Base-by-base conservation (phyloP, 2,329 filamentous ascomycete species). In the Hymenoscyphus scutula region DNA sequence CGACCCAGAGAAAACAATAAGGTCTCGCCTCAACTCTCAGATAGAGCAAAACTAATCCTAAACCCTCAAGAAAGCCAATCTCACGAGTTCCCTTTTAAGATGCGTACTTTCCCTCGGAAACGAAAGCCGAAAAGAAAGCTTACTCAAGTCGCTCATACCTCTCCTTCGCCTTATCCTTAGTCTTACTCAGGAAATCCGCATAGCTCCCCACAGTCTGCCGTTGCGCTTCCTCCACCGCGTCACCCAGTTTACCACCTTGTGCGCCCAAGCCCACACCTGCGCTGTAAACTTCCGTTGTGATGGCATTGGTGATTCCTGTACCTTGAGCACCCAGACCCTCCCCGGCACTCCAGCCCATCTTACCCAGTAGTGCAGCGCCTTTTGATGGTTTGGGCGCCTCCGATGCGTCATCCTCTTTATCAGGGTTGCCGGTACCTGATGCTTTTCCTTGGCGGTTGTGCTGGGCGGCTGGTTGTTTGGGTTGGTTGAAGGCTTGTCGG, bases 261-360 rank as follows among this genome's bases (percentile, higher is more conserved):
- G 88, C 88, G 0, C 89, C 89, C 17, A 91, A 76, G 1, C 89
- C 89, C 1, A 89, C 88, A 19, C 89, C 88, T 17, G 86, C 83
- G 23, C 84, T 80, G 73, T 91, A 91, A 8, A 86, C 81, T 59
- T 84, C 82, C 13, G 86, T 86, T 32, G 82, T 81, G 60, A 91
- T 84, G 3, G 85, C 85, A 58, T 87, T 83, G 0, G 84, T 89
- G 53, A 84, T 80, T 0, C 89, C 89, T 5, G 81, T 81, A 5
- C 84, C 85, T 54, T 83, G 81, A 0, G 83, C 85, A 1, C 89
- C 89, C 3, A 91, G 78, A 0, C 89, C 88, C 62, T 82, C 80
- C 8, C 89, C 88, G 0, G 81, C 78, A 25, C 78, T 84, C 88
- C 88, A 91, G 29, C 89, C 89, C 84, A 90, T 89, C 78, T 90